Evolutionary conservation across 2,329 filamentous ascomycete species (phyloP), one percentile per base, ranked within the genome.

Genomic region (Trichoderma polysporum): DNA sequence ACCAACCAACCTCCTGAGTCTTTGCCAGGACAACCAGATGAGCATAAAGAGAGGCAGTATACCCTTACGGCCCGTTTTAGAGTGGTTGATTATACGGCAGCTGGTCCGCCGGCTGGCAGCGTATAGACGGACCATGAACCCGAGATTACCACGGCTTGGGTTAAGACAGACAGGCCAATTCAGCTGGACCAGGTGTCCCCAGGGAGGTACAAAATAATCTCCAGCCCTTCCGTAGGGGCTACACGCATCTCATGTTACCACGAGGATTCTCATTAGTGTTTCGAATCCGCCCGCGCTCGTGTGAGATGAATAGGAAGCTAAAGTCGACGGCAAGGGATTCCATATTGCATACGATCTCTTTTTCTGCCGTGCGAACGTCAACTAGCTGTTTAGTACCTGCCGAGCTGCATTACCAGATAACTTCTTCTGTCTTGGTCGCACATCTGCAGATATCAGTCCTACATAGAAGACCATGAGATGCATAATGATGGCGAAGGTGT

Each of bases 91-190:
- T 33, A 25, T 39, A 22, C 29, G 53, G 52, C 54, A 58, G 41
- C 62, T 57, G 62, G 62, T 17, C 37, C 22, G 53, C 41, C 53
- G 37, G 62, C 62, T 58, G 62, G 62, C 53, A 29, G 39, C 50
- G 15, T 25, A 47, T 35, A 29, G 29, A n/a, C n/a, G n/a, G n/a
- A 33, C 27, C n/a, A 47, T 27, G 27, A 29, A 33, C 8, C 37
- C 8, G 35, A 47, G 31, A 64, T 47, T 29, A 27, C 22, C 33
- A 47, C 3, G 27, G 25, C 35, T 22, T 56, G 19, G 19, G 13
- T 19, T 54, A 15, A 35, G n/a, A n/a, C 31, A 10, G 25, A 35
- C 15, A 56, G 17, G 13, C 60, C 29, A 64, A 33, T 35, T 19
- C 50, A 56, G 19, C 37, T 47, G 19, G 6, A 27, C 15, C n/a